phyloP scores from a whole-genome alignment of 352 stramenopile species.

The Phytophthora capsici region DNA sequence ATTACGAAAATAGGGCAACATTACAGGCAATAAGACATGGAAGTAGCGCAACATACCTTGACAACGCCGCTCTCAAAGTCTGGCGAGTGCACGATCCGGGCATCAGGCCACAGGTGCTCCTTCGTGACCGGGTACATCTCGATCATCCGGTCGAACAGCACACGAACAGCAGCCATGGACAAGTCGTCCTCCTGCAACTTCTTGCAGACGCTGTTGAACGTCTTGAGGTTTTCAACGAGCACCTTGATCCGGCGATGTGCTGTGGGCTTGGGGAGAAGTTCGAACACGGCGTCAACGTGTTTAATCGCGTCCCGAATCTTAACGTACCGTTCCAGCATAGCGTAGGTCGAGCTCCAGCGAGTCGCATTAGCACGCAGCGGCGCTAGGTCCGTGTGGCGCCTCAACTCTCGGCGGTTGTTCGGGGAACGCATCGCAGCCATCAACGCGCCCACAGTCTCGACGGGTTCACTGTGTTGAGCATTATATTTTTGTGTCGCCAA shows the following conservation, averaged over 20 bases:
- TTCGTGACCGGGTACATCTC: not conserved
- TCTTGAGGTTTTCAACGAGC: not conserved
- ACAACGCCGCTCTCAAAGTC: not conserved
- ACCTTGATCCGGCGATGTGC: not conserved
- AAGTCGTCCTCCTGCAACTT: not conserved
- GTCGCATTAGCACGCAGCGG: not conserved
- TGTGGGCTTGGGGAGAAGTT: not conserved
- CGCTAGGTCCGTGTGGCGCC: not conserved
- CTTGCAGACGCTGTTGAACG: not conserved
- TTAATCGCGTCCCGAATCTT: not conserved
- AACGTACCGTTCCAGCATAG: not conserved
- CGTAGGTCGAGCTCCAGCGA: not conserved
- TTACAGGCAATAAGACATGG: too few relatives aligned
- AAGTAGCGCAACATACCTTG: not conserved
- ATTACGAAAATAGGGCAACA: too few relatives aligned
- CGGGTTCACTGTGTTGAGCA: too few relatives aligned
- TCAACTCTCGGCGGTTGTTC: conserved; percentile 4
- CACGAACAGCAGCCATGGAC: not conserved
- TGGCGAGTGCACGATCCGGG: not conserved
- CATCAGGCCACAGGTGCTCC: not conserved
- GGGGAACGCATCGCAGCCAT: not conserved
- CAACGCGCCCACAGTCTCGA: not conserved
- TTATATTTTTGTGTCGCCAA: conserved; percentile 1
- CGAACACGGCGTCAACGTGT: not conserved
- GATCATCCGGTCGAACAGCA: not conserved